A percentile compares a stretch with the other conserved stretches of the same genome.
These are phyloP conservation scores for Aspergillus olivimuriae DNA, from an alignment of 495 filamentous ascomycete species.

Conservation along the genomic window DNA sequence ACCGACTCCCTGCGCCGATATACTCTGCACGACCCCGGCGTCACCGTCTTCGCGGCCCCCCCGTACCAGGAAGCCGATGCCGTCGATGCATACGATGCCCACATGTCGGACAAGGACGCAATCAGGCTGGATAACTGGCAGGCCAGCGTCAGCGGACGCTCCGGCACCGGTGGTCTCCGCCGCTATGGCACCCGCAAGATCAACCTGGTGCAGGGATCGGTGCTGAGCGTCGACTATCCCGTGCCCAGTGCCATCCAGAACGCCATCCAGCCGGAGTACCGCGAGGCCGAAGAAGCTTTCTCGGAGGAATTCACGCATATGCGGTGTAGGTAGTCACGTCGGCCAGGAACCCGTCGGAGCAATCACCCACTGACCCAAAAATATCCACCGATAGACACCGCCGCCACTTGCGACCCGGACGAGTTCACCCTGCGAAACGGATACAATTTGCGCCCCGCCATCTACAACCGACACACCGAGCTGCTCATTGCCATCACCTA, in stretches of 20 bases:
- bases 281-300: constrained; percentile 68
- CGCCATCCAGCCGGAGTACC: constrained; percentile 88
- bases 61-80: constrained; percentile 49
- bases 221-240: constrained; percentile 94
- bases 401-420: constrained; percentile 94
- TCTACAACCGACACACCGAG: constrained; percentile 99
- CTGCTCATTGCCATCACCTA: constrained; percentile 96
- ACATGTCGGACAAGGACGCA: constrained; percentile 8
- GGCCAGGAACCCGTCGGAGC: neutral
- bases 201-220: constrained; percentile 90
- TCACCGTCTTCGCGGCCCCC: constrained; percentile 35
- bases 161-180: constrained; percentile 56
- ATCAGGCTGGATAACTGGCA: constrained; percentile 48
- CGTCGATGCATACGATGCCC: constrained; percentile 29
- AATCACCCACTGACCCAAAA: neutral
- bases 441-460: constrained; percentile 93
- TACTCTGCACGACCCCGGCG: constrained; percentile 29
- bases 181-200: constrained; percentile 92
- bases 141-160: constrained; percentile 75
- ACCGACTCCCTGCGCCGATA: constrained; percentile 32
- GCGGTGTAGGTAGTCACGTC: constrained; percentile 55
- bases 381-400: constrained; percentile 61
- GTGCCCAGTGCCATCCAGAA: constrained; percentile 97
- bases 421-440: constrained; percentile 98
- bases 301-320: constrained; percentile 92